Evolutionary conservation across 257 asterid genomes (phyloP).

Genomic region (Ligustrum vulgare): DNA sequence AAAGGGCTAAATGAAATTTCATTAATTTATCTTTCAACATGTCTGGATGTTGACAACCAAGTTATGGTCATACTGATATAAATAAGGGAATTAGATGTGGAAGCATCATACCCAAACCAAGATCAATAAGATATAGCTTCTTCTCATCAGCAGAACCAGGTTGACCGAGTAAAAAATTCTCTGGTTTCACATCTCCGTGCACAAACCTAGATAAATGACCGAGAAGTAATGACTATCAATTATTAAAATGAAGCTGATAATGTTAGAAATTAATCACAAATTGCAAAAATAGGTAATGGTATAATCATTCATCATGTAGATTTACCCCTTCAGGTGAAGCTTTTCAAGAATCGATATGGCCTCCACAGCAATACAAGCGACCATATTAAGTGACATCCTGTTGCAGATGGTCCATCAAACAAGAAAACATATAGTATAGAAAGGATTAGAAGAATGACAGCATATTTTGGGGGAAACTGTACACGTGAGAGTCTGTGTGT

Average conservation of each 20-base stretch:
- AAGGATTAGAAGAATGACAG: background rate
- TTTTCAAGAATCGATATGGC: constrained; percentile 93
- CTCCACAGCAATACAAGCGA: constrained; percentile 94
- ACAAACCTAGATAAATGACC: constrained; percentile 60
- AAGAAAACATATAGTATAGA: constrained; percentile 18
- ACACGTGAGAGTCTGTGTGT: background rate
- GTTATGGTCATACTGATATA: constrained; percentile 11
- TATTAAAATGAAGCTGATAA: constrained; percentile 1
- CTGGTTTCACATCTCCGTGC: constrained; percentile 99
- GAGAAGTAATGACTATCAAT: constrained; percentile 9
- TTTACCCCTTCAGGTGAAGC: constrained; percentile 88
- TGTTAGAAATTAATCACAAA: background rate
- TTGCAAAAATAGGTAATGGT: background rate
- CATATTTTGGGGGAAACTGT: background rate
- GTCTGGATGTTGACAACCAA: background rate
- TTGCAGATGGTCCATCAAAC: constrained; percentile 38
- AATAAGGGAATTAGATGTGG: constrained; percentile 15
- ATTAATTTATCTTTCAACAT: background rate
- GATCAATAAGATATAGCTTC: constrained; percentile 93
- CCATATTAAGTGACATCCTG: constrained; percentile 98
- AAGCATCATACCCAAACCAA: constrained; percentile 75
- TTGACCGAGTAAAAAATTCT: constrained; percentile 91
- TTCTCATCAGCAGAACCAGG: constrained; percentile 91
- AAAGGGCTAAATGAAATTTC: background rate
- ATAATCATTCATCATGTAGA: constrained; percentile 10